phyloP scores from a whole-genome alignment of 331 rosid genomes.

The Dryas integrifolia region DNA sequence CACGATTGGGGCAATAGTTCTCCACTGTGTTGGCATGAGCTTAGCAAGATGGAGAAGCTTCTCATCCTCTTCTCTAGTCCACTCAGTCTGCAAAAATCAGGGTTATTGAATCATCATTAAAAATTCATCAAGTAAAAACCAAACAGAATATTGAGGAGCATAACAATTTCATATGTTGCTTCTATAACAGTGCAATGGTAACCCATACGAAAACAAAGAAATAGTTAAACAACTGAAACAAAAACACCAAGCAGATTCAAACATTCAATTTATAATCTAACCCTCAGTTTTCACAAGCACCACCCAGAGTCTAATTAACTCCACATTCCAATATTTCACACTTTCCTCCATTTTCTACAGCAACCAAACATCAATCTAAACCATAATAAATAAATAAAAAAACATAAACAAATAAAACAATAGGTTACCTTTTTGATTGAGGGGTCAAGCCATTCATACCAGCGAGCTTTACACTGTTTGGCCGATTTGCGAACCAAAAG shows the following conservation, averaged over 20 bases:
- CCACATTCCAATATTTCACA: not conserved
- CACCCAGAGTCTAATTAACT: not conserved
- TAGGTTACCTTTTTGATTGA: slow-evolving; percentile 73
- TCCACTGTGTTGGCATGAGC: slow-evolving; percentile 98
- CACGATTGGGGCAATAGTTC: slow-evolving; percentile 92
- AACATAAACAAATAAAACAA: not conserved
- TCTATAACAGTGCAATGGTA: not conserved
- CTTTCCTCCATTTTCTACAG: too few relatives aligned
- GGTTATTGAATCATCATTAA: slow-evolving; percentile 17
- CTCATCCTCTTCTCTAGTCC: slow-evolving; percentile 98
- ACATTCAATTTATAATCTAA: not conserved
- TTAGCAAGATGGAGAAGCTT: slow-evolving; percentile 92
- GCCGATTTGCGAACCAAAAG: slow-evolving; percentile 94
- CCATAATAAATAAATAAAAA: not conserved
- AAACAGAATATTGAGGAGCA: not conserved
- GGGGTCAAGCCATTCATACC: slow-evolving; percentile 98
- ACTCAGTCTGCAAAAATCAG: slow-evolving; percentile 62
- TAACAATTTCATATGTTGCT: too few relatives aligned
- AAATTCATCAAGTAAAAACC: slow-evolving; percentile 10
- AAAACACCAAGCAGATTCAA: not conserved
- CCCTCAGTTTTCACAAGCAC: not conserved
- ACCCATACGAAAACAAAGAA: not conserved
- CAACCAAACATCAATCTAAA: not conserved
- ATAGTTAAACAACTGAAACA: not conserved
- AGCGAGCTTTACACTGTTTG: slow-evolving; percentile 95